phyloP scores from a whole-genome alignment of 2,329 filamentous ascomycete species.

The Decorospora gaudefroyi region DNA sequence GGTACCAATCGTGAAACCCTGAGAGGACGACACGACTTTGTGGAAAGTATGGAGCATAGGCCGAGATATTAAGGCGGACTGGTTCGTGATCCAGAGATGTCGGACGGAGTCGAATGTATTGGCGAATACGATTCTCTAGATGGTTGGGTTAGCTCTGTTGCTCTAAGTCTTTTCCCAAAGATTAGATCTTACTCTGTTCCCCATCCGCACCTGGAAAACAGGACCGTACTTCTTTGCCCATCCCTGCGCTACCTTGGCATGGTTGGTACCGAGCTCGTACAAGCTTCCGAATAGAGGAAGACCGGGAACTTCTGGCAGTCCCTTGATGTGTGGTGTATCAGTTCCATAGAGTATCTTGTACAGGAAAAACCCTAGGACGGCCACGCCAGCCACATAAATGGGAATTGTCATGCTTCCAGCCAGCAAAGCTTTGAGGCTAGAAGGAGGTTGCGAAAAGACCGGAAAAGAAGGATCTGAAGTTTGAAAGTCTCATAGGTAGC shows the following conservation, averaged over 20 bases:
- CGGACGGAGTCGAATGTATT: conserved; percentile 77
- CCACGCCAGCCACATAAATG: conserved; percentile 49
- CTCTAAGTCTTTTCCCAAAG: not conserved
- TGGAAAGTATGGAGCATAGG: conserved; percentile 83
- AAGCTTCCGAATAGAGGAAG: conserved; percentile 55
- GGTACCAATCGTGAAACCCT: conserved; percentile 81
- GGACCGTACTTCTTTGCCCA: conserved; percentile 56
- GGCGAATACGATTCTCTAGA: conserved; percentile 71
- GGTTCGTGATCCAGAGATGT: conserved; percentile 76
- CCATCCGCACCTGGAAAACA: conserved; percentile 60
- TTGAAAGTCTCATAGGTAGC: too few species aligned
- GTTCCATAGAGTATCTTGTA: conserved; percentile 52
- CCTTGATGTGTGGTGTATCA: conserved; percentile 56
- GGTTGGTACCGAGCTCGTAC: conserved; percentile 52
- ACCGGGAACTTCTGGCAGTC: conserved; percentile 54
- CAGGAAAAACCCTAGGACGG: conserved; percentile 49
- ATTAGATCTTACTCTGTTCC: conserved; percentile 61
- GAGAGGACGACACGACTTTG: conserved; percentile 73
- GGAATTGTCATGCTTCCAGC: conserved; percentile 46
- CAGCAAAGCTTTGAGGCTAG: not conserved
- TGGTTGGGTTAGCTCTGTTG: conserved; percentile 2
- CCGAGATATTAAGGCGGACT: conserved; percentile 75
- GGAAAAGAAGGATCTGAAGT: not conserved
- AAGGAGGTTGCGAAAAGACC: not conserved
- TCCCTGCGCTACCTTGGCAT: conserved; percentile 53